Conservation (phyloP, 202 grass and related monocot genomes). For the Panicum hallii region DNA sequence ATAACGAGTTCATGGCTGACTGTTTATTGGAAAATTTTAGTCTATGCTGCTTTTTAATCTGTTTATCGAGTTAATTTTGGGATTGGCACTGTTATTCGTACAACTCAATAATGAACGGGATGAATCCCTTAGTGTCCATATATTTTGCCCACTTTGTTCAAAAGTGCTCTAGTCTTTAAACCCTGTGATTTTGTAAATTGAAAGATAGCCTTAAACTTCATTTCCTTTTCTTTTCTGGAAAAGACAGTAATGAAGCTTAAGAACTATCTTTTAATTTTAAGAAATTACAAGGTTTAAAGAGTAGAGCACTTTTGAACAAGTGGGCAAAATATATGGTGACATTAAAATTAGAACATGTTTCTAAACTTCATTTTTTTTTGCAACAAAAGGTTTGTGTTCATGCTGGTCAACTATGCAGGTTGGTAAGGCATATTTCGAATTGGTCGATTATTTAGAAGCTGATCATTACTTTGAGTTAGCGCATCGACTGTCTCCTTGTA, state of each 20-base stretch:
- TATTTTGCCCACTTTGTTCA: conserved; percentile 22
- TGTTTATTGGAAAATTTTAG: background rate
- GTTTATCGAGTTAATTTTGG: conserved; percentile 21
- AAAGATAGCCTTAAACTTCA: conserved; percentile 17
- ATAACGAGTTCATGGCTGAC: background rate
- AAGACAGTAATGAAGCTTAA: background rate
- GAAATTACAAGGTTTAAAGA: background rate
- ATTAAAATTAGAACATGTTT: too few species aligned
- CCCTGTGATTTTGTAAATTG: background rate
- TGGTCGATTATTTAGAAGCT: conserved; percentile 90
- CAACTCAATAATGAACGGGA: background rate
- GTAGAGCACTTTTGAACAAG: background rate
- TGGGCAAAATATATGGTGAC: conserved; percentile 2
- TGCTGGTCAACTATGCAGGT: conserved; percentile 67
- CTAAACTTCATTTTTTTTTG: background rate
- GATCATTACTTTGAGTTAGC: conserved; percentile 92
- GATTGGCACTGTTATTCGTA: background rate
- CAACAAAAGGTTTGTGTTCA: conserved; percentile 23
- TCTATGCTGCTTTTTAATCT: conserved; percentile 25
- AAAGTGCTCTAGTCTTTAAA: background rate
- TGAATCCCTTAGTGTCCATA: background rate
- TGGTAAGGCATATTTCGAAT: conserved; percentile 92
- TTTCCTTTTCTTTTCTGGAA: too few species aligned
- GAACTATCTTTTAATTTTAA: background rate
- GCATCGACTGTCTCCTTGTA: conserved; percentile 78